Percentiles rank a stretch among this genome's conserved stretches.
These are phyloP conservation scores for Scedosporium dehoogii DNA, from an alignment of 2,329 filamentous ascomycete species.

Conservation along the genomic window DNA sequence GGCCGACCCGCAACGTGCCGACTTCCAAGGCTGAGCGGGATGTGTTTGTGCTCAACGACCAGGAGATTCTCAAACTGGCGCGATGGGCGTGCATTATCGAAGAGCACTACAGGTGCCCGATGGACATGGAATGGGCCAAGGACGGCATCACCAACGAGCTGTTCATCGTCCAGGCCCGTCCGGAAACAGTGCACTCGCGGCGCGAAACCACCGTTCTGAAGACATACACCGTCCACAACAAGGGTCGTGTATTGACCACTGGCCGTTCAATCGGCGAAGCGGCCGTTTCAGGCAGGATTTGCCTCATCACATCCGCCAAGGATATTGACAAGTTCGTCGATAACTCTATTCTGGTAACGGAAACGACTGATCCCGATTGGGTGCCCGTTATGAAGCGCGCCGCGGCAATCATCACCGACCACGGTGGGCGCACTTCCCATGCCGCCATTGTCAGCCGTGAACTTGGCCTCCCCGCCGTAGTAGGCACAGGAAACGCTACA, in stretches of 20 bases:
- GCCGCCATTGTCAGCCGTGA: slow-evolving; percentile 30
- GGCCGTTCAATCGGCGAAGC: slow-evolving; percentile 23
- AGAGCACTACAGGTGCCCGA: slow-evolving; percentile 22
- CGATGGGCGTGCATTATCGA: slow-evolving; percentile 26
- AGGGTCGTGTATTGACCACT: slow-evolving; percentile 17
- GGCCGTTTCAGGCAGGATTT: slow-evolving; percentile 21
- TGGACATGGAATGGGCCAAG: slow-evolving; percentile 30
- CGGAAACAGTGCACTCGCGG: slow-evolving; percentile 26
- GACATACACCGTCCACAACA: slow-evolving; percentile 20
- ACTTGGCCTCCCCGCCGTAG: slow-evolving; percentile 25
- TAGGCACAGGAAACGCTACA: slow-evolving; percentile 24
- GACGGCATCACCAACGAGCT: slow-evolving; percentile 19
- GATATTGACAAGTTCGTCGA: slow-evolving; percentile 23
- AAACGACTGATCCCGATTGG: slow-evolving; percentile 27
- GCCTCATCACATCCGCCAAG: slow-evolving; percentile 19
- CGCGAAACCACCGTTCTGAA: slow-evolving; percentile 19
- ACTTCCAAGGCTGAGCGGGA: slow-evolving; percentile 24
- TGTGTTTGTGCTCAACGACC: slow-evolving; percentile 20
- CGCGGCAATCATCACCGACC: slow-evolving; percentile 25
- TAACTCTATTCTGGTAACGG: slow-evolving; percentile 23
- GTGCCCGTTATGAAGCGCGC: slow-evolving; percentile 27
- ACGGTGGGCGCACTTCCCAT: slow-evolving; percentile 27
- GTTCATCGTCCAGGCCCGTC: slow-evolving; percentile 26
- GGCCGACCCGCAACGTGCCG: slow-evolving; percentile 23
- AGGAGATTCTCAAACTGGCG: slow-evolving; percentile 23